Evolutionary conservation across 139 green algal genomes (phyloP).

Genomic region (Chlamydomonas incerta): DNA sequence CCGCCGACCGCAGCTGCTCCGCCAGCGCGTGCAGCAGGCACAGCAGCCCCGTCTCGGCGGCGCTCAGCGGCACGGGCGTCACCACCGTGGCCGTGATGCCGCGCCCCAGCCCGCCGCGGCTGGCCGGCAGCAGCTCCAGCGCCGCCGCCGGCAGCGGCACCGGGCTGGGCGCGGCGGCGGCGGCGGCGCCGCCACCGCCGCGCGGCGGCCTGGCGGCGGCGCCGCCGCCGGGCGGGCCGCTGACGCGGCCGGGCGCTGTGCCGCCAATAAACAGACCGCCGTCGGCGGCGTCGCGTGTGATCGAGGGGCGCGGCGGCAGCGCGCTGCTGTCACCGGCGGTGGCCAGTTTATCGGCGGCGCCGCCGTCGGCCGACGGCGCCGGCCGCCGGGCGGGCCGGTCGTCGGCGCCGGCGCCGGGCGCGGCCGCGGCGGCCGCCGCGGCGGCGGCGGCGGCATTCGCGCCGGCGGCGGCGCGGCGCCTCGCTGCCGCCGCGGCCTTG

Average conservation of each 20-base stretch:
- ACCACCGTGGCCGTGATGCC: neutral
- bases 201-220: neutral
- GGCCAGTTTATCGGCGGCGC: too few species aligned
- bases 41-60: neutral
- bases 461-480: neutral
- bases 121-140: neutral
- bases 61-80: neutral
- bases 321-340: too few species aligned
- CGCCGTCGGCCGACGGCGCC: neutral
- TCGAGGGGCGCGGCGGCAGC: too few species aligned
- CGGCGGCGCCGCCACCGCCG: too few species aligned
- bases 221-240: neutral
- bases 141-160: neutral
- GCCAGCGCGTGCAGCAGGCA: neutral
- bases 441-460: neutral
- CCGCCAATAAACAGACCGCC: neutral
- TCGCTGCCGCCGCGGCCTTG: too few species aligned
- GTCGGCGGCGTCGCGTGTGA: neutral
- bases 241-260: neutral
- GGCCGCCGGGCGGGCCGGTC: neutral
- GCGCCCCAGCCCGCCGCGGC: neutral
- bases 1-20: neutral
- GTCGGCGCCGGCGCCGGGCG: neutral
- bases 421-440: too few species aligned
- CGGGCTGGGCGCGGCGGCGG: neutral